Evolutionary conservation across 805 yeast species (phyloP), one percentile per base, ranked within the genome.

Genomic region (Saturnispora serradocipensis): DNA sequence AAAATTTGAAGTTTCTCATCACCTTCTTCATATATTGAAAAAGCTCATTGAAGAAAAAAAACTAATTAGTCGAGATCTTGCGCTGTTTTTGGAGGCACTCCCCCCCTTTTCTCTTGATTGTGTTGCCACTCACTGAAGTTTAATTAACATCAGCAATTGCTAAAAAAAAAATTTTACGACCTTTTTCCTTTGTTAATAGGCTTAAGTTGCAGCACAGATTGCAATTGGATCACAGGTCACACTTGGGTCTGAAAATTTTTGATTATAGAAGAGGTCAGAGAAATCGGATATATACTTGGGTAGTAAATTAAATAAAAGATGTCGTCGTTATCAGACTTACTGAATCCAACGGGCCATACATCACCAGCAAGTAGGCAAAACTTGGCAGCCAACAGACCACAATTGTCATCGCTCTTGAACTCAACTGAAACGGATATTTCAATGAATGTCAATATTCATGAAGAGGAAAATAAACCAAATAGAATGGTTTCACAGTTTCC

Each of bases 311-410:
- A 30, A 13, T 30, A 4, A 30, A 10, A 40, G 25, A 28, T 52
- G 55, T 36, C 50, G 11, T 53, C 55, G n/a, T 38, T 53, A 25
- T 53, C 53, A 7, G 25, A 51, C n/a, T 22, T 53, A 13, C 43
- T 53, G 5, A 53, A 53, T 40, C 55, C 55, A n/a, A 39, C 49
- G 5, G 35, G 11, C 28, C 27, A 36, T 39, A 11, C 38, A 32
- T 22, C 44, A 22, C 27, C 27, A 22, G 24, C 30, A 5, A 15
- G 16, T 6, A 24, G 15, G 18, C n/a, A 40, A 5, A 13, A 11
- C 7, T 13, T 24, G 7, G 22, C n/a, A 28, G 25, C 30, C 11
- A 22, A 40, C 30, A 11, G n/a, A 24, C 44, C 27, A 11, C 28
- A 40, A n/a, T 24, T 40, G 18, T 13, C 44, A 8, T 24, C 44